Percentiles rank a stretch among this genome's conserved stretches.
Conservation (phyloP, 2,329 filamentous ascomycete genomes). For the Beauveria scarabaeidicola region DNA sequence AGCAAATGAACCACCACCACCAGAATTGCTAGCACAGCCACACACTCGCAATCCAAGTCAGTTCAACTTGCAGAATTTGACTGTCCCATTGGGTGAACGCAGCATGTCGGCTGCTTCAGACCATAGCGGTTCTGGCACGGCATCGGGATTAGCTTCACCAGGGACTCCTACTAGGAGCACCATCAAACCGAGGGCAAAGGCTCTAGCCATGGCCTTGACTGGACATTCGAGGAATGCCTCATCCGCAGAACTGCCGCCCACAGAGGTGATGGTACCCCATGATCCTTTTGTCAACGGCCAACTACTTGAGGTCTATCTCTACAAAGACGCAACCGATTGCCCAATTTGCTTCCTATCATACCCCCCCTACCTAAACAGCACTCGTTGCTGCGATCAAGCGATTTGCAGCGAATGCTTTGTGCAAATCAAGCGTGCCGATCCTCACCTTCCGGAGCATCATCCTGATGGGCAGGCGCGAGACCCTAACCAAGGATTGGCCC, state of each 20-base stretch:
- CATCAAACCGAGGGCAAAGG: constrained; percentile 81
- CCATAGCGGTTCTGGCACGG: constrained; percentile 49
- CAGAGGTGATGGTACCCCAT: constrained; percentile 69
- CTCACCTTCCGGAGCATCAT: constrained; percentile 75
- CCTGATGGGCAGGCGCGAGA: constrained; percentile 35
- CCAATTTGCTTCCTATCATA: constrained; percentile 97
- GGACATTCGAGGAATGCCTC: constrained; percentile 65
- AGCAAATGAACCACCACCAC: constrained; percentile 72
- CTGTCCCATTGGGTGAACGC: constrained; percentile 68
- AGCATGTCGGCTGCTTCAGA: constrained; percentile 77
- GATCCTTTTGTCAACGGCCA: constrained; percentile 94
- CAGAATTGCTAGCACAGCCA: constrained; percentile 45
- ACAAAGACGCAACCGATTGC: constrained; percentile 84
- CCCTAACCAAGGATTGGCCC: constrained; percentile 28
- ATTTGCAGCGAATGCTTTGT: constrained; percentile 99
- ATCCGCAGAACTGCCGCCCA: constrained; percentile 61
- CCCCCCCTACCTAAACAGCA: constrained; percentile 87
- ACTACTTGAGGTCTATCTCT: constrained; percentile 82
- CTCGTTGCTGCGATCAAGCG: constrained; percentile 87
- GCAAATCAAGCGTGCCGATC: constrained; percentile 91
- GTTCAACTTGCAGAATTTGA: constrained; percentile 58
- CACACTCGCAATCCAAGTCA: constrained; percentile 16
- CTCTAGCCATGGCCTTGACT: constrained; percentile 71
- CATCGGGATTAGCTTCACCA: constrained; percentile 47
- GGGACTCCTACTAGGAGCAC: constrained; percentile 37